phyloP scores from a whole-genome alignment of 2,329 filamentous ascomycete genomes.

The Alternaria infectoria region DNA sequence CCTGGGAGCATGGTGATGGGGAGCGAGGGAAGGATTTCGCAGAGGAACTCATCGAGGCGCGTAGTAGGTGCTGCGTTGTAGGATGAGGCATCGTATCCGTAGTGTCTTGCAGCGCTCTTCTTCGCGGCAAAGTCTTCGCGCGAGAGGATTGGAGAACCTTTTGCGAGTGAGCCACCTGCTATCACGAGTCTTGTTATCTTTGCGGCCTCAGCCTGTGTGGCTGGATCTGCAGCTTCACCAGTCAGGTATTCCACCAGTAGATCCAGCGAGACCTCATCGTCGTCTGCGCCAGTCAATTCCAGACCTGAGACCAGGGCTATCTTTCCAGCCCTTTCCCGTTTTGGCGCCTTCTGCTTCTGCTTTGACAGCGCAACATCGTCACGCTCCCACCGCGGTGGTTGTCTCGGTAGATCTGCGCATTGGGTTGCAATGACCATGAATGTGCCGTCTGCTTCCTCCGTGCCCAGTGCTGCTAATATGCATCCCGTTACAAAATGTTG shows the following conservation, averaged over 20 bases:
- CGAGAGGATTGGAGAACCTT: slow-evolving; percentile 55
- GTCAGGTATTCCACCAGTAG: slow-evolving; percentile 86
- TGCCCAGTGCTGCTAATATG: slow-evolving; percentile 92
- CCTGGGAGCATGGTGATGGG: slow-evolving; percentile 91
- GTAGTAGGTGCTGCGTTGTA: slow-evolving; percentile 89
- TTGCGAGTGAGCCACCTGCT: slow-evolving; percentile 82
- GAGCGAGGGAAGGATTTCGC: slow-evolving; percentile 80
- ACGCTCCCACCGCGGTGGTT: slow-evolving; percentile 79
- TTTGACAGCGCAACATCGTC: slow-evolving; percentile 56
- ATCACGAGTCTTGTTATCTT: slow-evolving; percentile 86
- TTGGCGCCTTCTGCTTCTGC: slow-evolving; percentile 46
- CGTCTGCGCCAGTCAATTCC: slow-evolving; percentile 77
- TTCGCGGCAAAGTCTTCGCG: slow-evolving; percentile 53
- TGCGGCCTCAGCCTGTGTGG: slow-evolving; percentile 64
- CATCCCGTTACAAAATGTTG: slow-evolving; percentile 86
- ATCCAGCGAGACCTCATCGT: slow-evolving; percentile 75
- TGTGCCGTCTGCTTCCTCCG: slow-evolving; percentile 88
- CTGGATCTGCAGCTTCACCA: slow-evolving; percentile 73
- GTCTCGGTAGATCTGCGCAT: slow-evolving; percentile 82
- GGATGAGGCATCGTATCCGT: slow-evolving; percentile 87
- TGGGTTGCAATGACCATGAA: slow-evolving; percentile 92
- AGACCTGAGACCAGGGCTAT: slow-evolving; percentile 90
- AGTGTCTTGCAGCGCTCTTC: slow-evolving; percentile 73
- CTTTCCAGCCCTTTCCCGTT: slow-evolving; percentile 65
- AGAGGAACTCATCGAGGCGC: slow-evolving; percentile 82